Percentiles rank a stretch among this genome's conserved stretches.
phyloP scores from a whole-genome alignment of 1,284 basidiomycete genomes.

The Boletus semigastroideus region DNA sequence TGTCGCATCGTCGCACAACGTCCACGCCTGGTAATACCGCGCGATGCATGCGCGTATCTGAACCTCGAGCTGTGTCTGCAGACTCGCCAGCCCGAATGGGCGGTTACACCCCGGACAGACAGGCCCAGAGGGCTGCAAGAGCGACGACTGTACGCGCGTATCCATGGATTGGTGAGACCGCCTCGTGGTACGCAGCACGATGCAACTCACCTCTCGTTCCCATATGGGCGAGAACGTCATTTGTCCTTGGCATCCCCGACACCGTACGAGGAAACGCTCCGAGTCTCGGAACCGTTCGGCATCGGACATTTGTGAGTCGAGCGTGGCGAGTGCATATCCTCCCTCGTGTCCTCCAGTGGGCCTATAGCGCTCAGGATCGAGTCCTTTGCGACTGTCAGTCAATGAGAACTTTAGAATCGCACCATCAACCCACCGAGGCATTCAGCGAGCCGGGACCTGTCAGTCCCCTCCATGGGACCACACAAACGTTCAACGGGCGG shows the following conservation, averaged over 20 bases:
- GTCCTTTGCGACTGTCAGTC: constrained; percentile 45
- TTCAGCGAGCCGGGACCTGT: constrained; percentile 87
- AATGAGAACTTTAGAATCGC: background rate
- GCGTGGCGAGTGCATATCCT: constrained; percentile 67
- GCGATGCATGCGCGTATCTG: constrained; percentile 79
- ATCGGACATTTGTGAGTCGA: constrained; percentile 92
- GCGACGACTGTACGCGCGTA: constrained; percentile 39
- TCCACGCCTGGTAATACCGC: constrained; percentile 89
- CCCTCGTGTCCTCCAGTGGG: constrained; percentile 55
- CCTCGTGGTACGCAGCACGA: background rate
- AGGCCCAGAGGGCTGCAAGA: constrained; percentile 50
- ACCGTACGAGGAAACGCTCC: constrained; percentile 69
- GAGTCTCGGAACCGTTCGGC: constrained; percentile 82
- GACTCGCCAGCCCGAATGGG: constrained; percentile 53
- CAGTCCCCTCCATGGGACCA: constrained; percentile 95
- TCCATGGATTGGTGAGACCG: background rate
- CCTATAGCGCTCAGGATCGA: constrained; percentile 84
- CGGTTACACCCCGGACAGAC: constrained; percentile 65
- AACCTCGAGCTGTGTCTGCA: constrained; percentile 83
- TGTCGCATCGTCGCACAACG: constrained; percentile 82
- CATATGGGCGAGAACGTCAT: constrained; percentile 66
- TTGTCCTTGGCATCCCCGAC: constrained; percentile 67
- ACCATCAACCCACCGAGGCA: constrained; percentile 73
- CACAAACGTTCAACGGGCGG: constrained; percentile 95
- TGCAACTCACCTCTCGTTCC: constrained; percentile 56